Conservation (phyloP, 805 yeast genomes). For the Yarrowia keelungensis region DNA sequence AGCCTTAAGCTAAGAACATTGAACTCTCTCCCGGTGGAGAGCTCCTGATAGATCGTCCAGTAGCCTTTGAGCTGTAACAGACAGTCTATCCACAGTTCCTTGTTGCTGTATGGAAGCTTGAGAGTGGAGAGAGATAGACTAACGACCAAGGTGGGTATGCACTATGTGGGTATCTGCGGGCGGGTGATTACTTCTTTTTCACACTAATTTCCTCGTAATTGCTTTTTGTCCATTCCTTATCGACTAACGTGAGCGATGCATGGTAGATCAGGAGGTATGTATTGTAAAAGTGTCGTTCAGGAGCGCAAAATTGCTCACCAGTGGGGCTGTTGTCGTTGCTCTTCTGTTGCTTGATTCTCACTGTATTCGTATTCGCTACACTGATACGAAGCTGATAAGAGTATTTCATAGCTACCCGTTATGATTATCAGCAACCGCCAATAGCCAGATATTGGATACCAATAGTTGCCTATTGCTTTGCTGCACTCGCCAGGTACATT, state of each 20-base stretch:
- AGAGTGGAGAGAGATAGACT: background rate
- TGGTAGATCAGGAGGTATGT: slow-evolving; percentile 18
- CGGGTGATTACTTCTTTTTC: background rate
- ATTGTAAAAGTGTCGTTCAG: background rate
- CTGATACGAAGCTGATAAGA: background rate
- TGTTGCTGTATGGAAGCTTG: background rate
- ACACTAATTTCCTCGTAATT: background rate
- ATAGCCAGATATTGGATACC: background rate
- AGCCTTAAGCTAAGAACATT: background rate
- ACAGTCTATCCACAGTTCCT: background rate
- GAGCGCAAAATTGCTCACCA: slow-evolving; percentile 4
- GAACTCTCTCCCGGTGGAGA: slow-evolving; percentile 3
- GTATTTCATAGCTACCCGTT: background rate
- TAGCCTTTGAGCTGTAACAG: background rate
- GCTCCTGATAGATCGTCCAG: slow-evolving; percentile 7
- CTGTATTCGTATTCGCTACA: background rate
- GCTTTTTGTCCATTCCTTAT: slow-evolving; percentile 29
- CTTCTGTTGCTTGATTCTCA: background rate
- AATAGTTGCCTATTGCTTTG: background rate
- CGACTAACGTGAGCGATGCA: slow-evolving; percentile 14
- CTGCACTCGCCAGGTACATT: background rate
- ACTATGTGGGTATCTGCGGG: background rate
- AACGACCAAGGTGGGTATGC: slow-evolving; percentile 14
- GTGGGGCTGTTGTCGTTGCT: background rate
- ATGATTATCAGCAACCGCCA: background rate